Conservation (phyloP, 306 rosid species). For the Echinosophora koreensis region DNA sequence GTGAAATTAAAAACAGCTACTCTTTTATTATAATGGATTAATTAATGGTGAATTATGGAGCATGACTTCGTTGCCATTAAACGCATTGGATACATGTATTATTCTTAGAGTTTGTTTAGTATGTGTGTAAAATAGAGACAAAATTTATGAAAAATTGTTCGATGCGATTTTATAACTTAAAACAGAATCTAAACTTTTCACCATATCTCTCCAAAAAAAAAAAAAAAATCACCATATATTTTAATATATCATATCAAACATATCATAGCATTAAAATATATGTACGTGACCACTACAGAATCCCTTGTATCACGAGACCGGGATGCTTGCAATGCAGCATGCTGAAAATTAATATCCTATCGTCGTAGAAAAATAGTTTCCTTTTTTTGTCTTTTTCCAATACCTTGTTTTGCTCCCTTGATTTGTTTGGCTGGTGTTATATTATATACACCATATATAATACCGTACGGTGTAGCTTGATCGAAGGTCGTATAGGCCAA, state of each 20-base stretch:
- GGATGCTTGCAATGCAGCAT: slow-evolving; percentile 30
- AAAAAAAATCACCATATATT: too few species aligned
- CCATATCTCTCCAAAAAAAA: too few species aligned
- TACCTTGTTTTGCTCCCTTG: neutral
- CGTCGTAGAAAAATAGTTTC: neutral
- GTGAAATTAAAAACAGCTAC: neutral
- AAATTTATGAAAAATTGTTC: too few species aligned
- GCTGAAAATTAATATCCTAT: neutral
- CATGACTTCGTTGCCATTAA: slow-evolving; percentile 36
- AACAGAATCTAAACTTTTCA: too few species aligned
- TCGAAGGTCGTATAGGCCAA: neutral
- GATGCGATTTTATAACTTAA: too few species aligned
- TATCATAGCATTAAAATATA: slow-evolving; percentile 22
- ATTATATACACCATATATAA: neutral
- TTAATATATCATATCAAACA: too few species aligned
- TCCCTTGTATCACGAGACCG: slow-evolving; percentile 35
- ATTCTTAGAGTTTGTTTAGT: too few species aligned
- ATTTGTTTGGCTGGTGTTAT: neutral
- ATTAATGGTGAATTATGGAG: neutral
- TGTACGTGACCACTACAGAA: slow-evolving; percentile 37
- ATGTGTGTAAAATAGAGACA: too few species aligned
- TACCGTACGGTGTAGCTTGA: neutral
- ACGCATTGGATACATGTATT: slow-evolving; percentile 6
- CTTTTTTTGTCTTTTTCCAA: neutral
- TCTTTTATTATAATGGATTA: neutral